Evolutionary conservation across 1,139 yeast species (phyloP).

Genomic region (Suhomyces wounanorum): DNA sequence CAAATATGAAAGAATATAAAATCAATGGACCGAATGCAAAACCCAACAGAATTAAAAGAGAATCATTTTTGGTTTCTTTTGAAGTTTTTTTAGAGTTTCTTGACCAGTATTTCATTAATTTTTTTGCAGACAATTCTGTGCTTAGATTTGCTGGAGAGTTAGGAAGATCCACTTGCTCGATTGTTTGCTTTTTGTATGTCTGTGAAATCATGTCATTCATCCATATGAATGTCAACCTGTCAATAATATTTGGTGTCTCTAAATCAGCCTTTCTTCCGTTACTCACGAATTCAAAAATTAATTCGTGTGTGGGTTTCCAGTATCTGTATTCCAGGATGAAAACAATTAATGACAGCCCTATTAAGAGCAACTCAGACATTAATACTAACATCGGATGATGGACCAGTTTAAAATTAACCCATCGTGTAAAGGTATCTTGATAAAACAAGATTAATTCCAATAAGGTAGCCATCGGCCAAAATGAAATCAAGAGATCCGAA

Average conservation of each 20-base stretch:
- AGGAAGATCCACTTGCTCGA: constrained; percentile 56
- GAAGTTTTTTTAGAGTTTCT: background rate
- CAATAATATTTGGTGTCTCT: constrained; percentile 49
- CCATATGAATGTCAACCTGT: constrained; percentile 59
- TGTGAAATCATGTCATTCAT: constrained; percentile 56
- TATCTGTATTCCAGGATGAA: constrained; percentile 27
- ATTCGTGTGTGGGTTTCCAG: constrained; percentile 35
- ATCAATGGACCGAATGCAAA: constrained; percentile 52
- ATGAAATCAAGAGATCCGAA: constrained; percentile 36
- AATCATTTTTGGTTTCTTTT: constrained; percentile 21
- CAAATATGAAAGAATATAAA: constrained; percentile 44
- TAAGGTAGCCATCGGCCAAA: constrained; percentile 41
- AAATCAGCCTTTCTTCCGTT: constrained; percentile 19
- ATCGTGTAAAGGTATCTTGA: constrained; percentile 34
- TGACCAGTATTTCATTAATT: constrained; percentile 23
- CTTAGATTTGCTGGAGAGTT: constrained; percentile 52
- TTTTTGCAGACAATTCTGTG: constrained; percentile 30
- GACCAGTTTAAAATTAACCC: constrained; percentile 25
- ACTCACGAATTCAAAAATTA: constrained; percentile 20
- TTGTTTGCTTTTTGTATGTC: constrained; percentile 49
- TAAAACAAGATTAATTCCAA: constrained; percentile 25
- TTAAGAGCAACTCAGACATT: constrained; percentile 21
- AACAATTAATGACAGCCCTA: constrained; percentile 24
- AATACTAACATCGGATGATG: constrained; percentile 14
- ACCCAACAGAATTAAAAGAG: constrained; percentile 45